Percentiles rank a stretch among this genome's conserved stretches.
Conservation (phyloP, 306 rosid genomes). For the Dicorynia guianensis region DNA sequence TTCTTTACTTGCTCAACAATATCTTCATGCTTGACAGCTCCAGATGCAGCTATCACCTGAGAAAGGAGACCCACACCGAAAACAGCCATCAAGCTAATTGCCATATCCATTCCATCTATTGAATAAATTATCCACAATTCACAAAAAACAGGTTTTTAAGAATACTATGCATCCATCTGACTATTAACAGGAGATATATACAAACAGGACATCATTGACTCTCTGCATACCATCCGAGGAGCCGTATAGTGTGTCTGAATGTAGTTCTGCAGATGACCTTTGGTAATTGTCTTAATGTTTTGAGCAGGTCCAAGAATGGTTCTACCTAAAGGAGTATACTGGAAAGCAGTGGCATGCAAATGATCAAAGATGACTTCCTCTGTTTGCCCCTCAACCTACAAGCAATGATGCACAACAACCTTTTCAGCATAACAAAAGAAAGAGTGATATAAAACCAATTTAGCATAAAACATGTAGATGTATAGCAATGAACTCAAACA, state of each 20-base stretch:
- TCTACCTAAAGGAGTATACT: slow-evolving; percentile 92
- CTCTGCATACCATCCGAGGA: slow-evolving; percentile 83
- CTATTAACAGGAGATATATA: not conserved
- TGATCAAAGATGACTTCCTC: slow-evolving; percentile 93
- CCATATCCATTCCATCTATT: not conserved
- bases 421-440: slow-evolving; percentile 15
- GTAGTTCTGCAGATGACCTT: slow-evolving; percentile 79
- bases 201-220: not conserved
- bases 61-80: slow-evolving; percentile 36
- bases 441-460: too few species aligned
- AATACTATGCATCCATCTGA: not conserved
- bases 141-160: slow-evolving; percentile 1
- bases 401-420: slow-evolving; percentile 13
- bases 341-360: slow-evolving; percentile 95
- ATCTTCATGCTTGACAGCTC: slow-evolving; percentile 90
- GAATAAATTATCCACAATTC: not conserved
- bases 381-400: slow-evolving; percentile 87
- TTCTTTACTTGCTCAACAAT: slow-evolving; percentile 73
- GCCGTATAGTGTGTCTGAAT: slow-evolving; percentile 90
- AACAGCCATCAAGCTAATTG: slow-evolving; percentile 18
- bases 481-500: not conserved
- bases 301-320: slow-evolving; percentile 90
- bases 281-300: slow-evolving; percentile 83
- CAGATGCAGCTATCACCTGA: slow-evolving; percentile 87
- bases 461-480: not conserved